phyloP scores from a whole-genome alignment of 371 early-diverging fungal species.

The Blakeslea trispora region DNA sequence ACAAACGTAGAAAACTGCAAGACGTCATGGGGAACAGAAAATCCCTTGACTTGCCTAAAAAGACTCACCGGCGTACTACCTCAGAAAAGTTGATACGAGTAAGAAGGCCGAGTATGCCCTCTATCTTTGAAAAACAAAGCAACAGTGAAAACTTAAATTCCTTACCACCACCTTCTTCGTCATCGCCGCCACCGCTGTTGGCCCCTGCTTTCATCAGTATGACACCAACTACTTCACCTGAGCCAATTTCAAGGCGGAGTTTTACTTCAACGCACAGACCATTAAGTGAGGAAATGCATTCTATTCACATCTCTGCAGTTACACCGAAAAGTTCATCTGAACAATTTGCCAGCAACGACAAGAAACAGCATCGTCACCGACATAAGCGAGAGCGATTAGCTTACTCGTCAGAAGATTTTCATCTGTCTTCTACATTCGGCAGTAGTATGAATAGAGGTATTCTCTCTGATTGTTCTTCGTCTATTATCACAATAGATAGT shows the following conservation, averaged over 20 bases:
- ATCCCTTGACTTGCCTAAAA: not conserved
- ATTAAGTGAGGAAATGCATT: not conserved
- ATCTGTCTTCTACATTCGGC: not conserved
- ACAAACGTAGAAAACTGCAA: too few species aligned
- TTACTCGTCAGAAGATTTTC: conserved; percentile 14
- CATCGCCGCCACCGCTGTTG: not conserved
- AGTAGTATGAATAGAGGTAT: not conserved
- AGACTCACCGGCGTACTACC: conserved; percentile 7
- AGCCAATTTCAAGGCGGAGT: conserved; percentile 12
- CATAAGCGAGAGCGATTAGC: conserved; percentile 2
- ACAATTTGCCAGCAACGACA: not conserved
- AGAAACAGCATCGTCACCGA: too few species aligned
- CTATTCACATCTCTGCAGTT: conserved; percentile 16
- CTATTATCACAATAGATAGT: not conserved
- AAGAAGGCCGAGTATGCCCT: conserved; percentile 28
- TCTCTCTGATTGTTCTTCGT: not conserved
- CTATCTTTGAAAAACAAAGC: conserved; percentile 15
- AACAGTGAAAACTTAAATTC: too few species aligned
- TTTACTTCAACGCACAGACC: conserved; percentile 20
- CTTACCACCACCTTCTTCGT: not conserved
- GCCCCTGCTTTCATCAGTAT: conserved; percentile 6
- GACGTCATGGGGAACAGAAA: conserved; percentile 10
- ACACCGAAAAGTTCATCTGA: conserved; percentile 13
- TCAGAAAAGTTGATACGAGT: conserved; percentile 14
- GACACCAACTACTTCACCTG: conserved; percentile 6